Evolutionary conservation across 2,329 filamentous ascomycete genomes (phyloP).

Genomic region (Grosmannia clavigera): DNA sequence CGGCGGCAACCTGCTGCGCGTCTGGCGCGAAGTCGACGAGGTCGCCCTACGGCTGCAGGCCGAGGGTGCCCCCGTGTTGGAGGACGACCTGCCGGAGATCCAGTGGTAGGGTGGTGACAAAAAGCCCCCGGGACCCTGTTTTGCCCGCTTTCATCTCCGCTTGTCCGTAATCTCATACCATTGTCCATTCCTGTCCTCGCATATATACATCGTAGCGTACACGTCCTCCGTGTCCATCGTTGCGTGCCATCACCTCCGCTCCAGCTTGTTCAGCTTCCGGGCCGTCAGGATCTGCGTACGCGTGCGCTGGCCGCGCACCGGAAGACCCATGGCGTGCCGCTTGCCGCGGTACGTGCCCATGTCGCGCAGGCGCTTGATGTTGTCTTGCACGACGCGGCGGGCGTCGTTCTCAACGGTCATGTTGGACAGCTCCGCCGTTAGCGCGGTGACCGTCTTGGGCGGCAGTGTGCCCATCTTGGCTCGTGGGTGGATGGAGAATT

Average conservation of each 20-base stretch:
- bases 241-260: conserved; percentile 25
- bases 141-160: too few species aligned
- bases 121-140: too few species aligned
- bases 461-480: conserved; percentile 65
- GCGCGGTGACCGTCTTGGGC: conserved; percentile 63
- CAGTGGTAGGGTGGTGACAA: not conserved
- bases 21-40: conserved; percentile 68
- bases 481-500: conserved; percentile 74
- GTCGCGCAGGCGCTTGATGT: conserved; percentile 76
- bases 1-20: conserved; percentile 69
- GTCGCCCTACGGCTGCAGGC: conserved; percentile 56
- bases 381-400: conserved; percentile 62
- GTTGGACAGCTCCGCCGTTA: conserved; percentile 73
- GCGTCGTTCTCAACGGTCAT: conserved; percentile 95
- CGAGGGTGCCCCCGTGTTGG: conserved; percentile 37
- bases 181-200: too few species aligned
- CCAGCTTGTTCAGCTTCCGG: conserved; percentile 48
- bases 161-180: too few species aligned
- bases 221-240: not conserved
- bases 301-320: conserved; percentile 82
- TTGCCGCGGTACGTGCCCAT: conserved; percentile 84
- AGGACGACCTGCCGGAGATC: conserved; percentile 34
- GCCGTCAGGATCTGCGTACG: conserved; percentile 56
- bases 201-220: not conserved
- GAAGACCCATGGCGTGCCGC: conserved; percentile 84